Evolutionary conservation across 768 basidiomycete genomes (phyloP), one percentile per base, ranked within the genome.

Genomic region (Trametes meyenii): DNA sequence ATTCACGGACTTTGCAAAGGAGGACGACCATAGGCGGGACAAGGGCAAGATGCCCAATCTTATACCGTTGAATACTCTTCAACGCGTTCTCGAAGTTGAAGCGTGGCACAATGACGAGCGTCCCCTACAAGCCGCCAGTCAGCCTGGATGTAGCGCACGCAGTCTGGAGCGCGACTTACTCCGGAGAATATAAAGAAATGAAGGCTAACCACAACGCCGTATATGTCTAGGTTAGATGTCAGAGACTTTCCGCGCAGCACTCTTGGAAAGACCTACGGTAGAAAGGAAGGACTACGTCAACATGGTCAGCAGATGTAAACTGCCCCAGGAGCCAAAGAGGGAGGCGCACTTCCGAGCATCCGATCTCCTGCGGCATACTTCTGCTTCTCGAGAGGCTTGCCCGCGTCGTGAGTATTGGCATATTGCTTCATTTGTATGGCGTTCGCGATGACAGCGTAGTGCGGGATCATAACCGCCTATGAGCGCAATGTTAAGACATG

Each of bases 11-110:
- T 62, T 68, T 68, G 76, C 84, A 84, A 10, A 87, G 70, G 1
- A 85, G 73, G 13, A 86, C 78, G 17, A 83, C 75, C 67, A 83
- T 80, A 0, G 85, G 85, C 8, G 85, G 85, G 1, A 86, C 85
- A 29, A 85, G 72, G 56, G 79, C 72, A n/a, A 86, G 73, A 62
- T 87, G 82, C 4, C 77, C 79, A 61, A 89, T 84, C 39, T 75
- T 78, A 72, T 89, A 79, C 19, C 78, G 79, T 33, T 79, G 75
- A 35, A 89, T 84, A 72, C 85, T 87, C 46, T 81, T 75, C 19
- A 90, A 77, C 76, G 87, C 84, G n/a, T 78, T 79, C 24, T 76
- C 74, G 53, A 87, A 87, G 62, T 78, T 84, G 70, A 89, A 89
- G 64, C 81, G 87, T 5, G 84, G 81, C 13, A 88, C 72, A 13